Evolutionary conservation across 2,329 filamentous ascomycete species (phyloP).

Genomic region (Aspergillus hiratsukae): DNA sequence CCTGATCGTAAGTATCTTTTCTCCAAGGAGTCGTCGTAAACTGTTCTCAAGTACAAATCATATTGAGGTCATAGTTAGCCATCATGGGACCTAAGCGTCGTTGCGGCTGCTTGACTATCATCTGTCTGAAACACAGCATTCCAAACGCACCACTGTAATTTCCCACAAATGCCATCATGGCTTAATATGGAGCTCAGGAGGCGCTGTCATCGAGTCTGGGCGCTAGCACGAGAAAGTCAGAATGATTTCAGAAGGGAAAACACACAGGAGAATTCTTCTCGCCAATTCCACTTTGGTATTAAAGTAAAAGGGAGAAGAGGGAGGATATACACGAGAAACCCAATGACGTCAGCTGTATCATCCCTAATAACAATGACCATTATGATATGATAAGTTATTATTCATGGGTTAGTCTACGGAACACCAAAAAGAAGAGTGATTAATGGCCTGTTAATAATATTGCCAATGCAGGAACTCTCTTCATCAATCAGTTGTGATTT

Average conservation of each 20-base stretch:
- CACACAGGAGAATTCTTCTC: background rate
- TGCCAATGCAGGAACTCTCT: slow-evolving; percentile 15
- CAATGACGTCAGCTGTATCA: background rate
- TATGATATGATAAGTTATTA: background rate
- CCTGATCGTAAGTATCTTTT: too few species aligned
- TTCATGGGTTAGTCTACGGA: background rate
- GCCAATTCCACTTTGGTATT: background rate
- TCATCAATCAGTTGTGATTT: slow-evolving; percentile 1
- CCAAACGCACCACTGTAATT: slow-evolving; percentile 18
- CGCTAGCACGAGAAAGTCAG: background rate
- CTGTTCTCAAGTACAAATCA: background rate
- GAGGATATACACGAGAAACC: background rate
- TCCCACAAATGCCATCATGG: slow-evolving; percentile 10
- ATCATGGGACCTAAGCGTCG: background rate
- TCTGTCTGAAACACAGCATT: slow-evolving; percentile 11
- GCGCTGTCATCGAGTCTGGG: background rate
- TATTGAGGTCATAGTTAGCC: background rate
- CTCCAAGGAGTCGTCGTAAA: background rate
- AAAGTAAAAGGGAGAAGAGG: background rate
- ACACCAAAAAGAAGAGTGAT: background rate
- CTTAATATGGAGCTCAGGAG: background rate
- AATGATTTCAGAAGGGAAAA: background rate
- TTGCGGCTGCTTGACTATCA: background rate
- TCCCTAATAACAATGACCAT: background rate
- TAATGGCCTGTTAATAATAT: background rate